Base-by-base conservation (phyloP, 768 basidiomycete species). In the Sistotremastrum niveocremeum region DNA sequence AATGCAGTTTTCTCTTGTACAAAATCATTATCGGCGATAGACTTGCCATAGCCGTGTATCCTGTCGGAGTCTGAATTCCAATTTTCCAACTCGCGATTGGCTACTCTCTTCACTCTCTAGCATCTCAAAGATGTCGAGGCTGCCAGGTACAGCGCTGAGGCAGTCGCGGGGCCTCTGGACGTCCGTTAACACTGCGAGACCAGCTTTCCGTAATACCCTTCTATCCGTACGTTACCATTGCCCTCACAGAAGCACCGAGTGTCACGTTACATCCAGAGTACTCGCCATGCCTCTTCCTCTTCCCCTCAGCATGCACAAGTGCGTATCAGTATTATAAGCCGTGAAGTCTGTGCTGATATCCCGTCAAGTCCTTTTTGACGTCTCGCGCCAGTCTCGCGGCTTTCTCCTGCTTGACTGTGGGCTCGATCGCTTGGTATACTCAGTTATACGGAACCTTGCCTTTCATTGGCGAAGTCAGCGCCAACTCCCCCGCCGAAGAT, bases 371-470 rank as follows among this genome's bases (percentile, higher is more conserved):
- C 9, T 59, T 82, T 51, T 54, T 80, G 53, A 74, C 69, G 59
- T 88, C 87, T 46, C 81, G 79, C 60, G 70, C 78, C 48, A 74
- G 84, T 29, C 74, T 88, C 51, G 76, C 77, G 46, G 79, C 90
- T 41, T 78, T 79, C 50, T 78, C 86, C 42, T 67, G 81, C 47
- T 63, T 86, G 61, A 76, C 91, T 41, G 84, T 68, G 51, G 95
- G 95, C 51, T 83, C 94, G 41, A 76, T 95, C 63, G 89, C 88
- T 46, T 95, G 89, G 89, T 99, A 99, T 72, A 82, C 87, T 56
- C 84, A 91, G 63, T 76, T 91, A 47, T 98, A 91, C 63, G 95
- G 93, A 52, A 69, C 76, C 32, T 70, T 91, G 47, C 88, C 91
- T 33, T 89, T 98, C 68, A 58, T 98, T 54, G 79, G 84, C 49